Conservation (phyloP, 164 flowering plant species). For the Liquidambar formosana region DNA sequence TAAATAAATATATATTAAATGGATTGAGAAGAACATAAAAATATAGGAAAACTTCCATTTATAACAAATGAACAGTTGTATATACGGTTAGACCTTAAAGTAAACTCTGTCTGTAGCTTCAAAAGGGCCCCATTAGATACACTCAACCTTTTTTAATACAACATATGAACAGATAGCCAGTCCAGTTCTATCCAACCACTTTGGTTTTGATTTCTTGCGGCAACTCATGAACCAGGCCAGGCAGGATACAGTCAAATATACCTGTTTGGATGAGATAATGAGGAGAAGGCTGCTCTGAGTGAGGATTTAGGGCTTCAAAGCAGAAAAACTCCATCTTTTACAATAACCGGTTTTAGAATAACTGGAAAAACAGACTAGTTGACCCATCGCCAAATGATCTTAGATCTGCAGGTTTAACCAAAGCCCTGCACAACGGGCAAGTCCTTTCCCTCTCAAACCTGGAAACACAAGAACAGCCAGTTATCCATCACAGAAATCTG, state of each 20-base stretch:
- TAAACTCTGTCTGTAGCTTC: not conserved
- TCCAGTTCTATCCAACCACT: slow-evolving; percentile 10
- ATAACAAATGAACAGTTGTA: slow-evolving; percentile 7
- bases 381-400: slow-evolving; percentile 91
- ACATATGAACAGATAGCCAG: slow-evolving; percentile 24
- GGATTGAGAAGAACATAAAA: not conserved
- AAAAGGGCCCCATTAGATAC: slow-evolving; percentile 13
- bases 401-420: slow-evolving; percentile 91
- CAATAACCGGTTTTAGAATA: slow-evolving; percentile 43
- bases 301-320: slow-evolving; percentile 15
- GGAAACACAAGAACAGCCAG: slow-evolving; percentile 17
- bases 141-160: slow-evolving; percentile 22
- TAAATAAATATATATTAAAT: no score
- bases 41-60: not conserved
- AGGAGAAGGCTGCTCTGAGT: slow-evolving; percentile 13
- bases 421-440: slow-evolving; percentile 90
- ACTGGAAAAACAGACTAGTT: slow-evolving; percentile 82
- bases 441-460: slow-evolving; percentile 99
- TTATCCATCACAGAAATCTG: not conserved
- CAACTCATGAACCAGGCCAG: slow-evolving; percentile 6
- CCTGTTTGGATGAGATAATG: slow-evolving; percentile 11
- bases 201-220: not conserved
- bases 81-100: slow-evolving; percentile 3
- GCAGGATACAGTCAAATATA: slow-evolving; percentile 12
- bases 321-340: slow-evolving; percentile 16